A percentile compares a stretch with the other conserved stretches of the same genome.
phyloP scores from a whole-genome alignment of 2,329 filamentous ascomycete species.

The Bipolaris cookei region DNA sequence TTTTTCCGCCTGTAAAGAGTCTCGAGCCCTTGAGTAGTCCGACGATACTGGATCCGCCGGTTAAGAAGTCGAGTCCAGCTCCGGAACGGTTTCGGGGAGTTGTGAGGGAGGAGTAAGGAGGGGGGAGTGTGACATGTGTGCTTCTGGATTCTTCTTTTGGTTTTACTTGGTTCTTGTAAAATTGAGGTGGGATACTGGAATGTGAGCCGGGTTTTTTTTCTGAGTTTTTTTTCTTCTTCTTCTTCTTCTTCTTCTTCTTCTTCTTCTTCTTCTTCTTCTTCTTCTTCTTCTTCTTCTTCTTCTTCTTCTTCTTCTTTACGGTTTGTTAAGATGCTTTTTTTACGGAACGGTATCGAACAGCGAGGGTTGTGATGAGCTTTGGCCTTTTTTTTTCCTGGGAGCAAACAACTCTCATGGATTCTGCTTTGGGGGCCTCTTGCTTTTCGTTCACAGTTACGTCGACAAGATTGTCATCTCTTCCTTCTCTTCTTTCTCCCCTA shows the following conservation, averaged over 20 bases:
- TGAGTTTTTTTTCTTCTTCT: neutral
- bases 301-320: too few species aligned
- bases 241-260: too few species aligned
- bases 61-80: conserved; percentile 55
- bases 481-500: neutral
- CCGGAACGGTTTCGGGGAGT: conserved; percentile 12
- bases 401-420: too few species aligned
- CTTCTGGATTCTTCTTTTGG: too few species aligned
- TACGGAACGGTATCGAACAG: neutral
- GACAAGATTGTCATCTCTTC: neutral
- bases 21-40: conserved; percentile 64
- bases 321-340: too few species aligned
- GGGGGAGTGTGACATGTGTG: neutral
- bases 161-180: too few species aligned
- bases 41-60: conserved; percentile 66
- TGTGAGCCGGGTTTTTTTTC: neutral
- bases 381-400: too few species aligned
- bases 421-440: too few species aligned
- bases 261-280: too few species aligned
- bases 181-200: too few species aligned
- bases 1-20: conserved; percentile 64
- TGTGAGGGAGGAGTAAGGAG: neutral
- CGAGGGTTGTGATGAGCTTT: neutral
- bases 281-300: too few species aligned
- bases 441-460: too few species aligned